Evolutionary conservation across 495 filamentous ascomycete genomes (phyloP), one percentile per base, ranked within the genome.

Genomic region (Neurospora hispaniola): DNA sequence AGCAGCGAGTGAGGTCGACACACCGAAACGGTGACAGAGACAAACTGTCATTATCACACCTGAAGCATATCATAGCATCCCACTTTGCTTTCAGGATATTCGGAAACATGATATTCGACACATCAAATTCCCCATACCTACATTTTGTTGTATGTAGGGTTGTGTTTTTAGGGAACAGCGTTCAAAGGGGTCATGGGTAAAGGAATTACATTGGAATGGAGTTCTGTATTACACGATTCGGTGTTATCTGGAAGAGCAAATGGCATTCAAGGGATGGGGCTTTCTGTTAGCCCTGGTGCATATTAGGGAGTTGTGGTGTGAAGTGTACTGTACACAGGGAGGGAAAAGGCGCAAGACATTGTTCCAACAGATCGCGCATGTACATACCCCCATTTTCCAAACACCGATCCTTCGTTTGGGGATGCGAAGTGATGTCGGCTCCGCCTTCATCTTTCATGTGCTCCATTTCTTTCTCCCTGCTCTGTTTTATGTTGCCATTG

Each of bases 31-130:
- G 46, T 42, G 62, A 35, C 72, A 38, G 62, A 10, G 16, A 38
- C 10, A 14, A 62, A 72, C 43, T 35, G 31, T 70, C 46, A 18
- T 66, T 1, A 35, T 66, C 23, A 35, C n/a, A 42, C 72, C 71
- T 75, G 68, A 66, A 76, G 73, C 75, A 78, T 76, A 48, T 71
- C 5, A 72, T 75, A 75, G 27, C 54, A 66, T 66, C 35, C 42
- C 69, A 74, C 44, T 42, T 69, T 75, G 75, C 76, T 74, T 77
- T 77, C 74, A 78, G 77, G 77, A 78, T 78, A 78, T 71, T 48
- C 23, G 70, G 27, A 72, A 73, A 44, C 41, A 76, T 66, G 54
- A 18, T 66, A 35, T 66, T 66, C 54, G 54, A 18, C 27, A 35
- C 54, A 66, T 66, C 54, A 66, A 66, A 35, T 35, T 66, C 35